Percentiles rank a stretch among this genome's conserved stretches.
phyloP scores from a whole-genome alignment of 164 flowering plant species.

The Vitis amurensis region DNA sequence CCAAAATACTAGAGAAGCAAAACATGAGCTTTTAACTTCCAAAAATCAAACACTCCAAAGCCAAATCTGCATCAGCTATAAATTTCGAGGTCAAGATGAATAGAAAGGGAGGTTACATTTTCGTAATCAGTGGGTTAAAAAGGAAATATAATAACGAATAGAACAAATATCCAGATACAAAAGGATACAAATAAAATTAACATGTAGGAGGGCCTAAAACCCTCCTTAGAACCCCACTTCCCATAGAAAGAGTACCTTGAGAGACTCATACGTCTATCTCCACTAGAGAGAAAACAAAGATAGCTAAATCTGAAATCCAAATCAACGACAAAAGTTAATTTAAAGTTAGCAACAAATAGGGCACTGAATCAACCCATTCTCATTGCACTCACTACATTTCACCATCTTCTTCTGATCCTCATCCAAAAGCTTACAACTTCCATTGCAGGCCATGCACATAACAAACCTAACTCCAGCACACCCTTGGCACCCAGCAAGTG shows the following conservation, averaged over 20 bases:
- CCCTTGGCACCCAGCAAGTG: slow-evolving; percentile 43
- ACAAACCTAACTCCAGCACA: slow-evolving; percentile 80
- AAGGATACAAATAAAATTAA: not conserved
- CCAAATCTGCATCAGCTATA: not conserved
- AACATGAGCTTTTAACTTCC: not conserved
- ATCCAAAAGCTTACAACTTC: slow-evolving; percentile 80
- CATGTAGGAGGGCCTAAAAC: slow-evolving; percentile 15
- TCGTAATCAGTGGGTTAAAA: not conserved
- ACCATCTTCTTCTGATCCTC: slow-evolving; percentile 48
- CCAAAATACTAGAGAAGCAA: not conserved
- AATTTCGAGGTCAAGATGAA: not conserved
- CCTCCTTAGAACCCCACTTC: slow-evolving; percentile 16
- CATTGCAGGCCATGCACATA: slow-evolving; percentile 80
- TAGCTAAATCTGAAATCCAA: not conserved
- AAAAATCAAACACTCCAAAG: not conserved
- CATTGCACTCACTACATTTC: slow-evolving; percentile 82
- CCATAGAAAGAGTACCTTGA: not conserved
- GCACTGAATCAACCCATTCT: slow-evolving; percentile 89
- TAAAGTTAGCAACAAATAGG: slow-evolving; percentile 62
- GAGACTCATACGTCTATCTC: no score
- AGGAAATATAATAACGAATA: not conserved
- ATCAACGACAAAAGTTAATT: slow-evolving; percentile 1
- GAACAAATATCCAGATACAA: not conserved
- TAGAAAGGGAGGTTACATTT: not conserved
- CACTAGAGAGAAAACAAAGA: not conserved